phyloP scores from a whole-genome alignment of 345 rosid species.

The Eucalyptus grandis region DNA sequence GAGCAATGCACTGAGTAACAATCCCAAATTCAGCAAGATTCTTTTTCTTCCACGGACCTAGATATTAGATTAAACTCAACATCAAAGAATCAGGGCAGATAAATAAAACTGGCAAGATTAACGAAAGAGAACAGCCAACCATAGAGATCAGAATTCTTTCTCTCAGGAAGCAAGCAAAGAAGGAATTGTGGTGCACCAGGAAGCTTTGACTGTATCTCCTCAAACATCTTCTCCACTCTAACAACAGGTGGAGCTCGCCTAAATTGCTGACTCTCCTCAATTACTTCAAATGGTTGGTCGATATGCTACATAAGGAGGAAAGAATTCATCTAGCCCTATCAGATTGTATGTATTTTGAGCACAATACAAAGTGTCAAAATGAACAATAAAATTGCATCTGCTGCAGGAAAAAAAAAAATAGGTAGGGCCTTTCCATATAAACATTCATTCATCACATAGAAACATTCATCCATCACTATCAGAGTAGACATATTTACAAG shows the following conservation, averaged over 20 bases:
- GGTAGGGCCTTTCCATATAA: not conserved
- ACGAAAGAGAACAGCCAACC: constrained; percentile 5
- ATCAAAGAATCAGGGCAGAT: too few relatives aligned
- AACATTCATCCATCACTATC: not conserved
- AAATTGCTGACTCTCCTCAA: constrained; percentile 28
- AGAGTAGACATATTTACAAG: not conserved
- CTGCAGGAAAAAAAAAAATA: not conserved
- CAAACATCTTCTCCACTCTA: constrained; percentile 45
- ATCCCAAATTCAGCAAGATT: constrained; percentile 71
- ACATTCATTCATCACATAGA: not conserved
- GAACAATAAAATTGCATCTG: not conserved
- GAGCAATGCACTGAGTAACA: constrained; percentile 88
- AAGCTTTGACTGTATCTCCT: constrained; percentile 15
- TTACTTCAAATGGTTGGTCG: constrained; percentile 13
- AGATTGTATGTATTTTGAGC: not conserved
- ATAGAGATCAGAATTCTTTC: constrained; percentile 41
- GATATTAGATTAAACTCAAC: not conserved
- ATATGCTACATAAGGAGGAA: constrained; percentile 3
- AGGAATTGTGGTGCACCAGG: constrained; percentile 37
- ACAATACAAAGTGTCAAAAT: not conserved
- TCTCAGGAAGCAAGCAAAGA: constrained; percentile 35
- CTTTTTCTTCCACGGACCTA: constrained; percentile 91
- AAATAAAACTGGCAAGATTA: not conserved
- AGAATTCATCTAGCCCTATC: not conserved
- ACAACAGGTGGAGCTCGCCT: constrained; percentile 22